Percentiles rank a stretch among this genome's conserved stretches.
Evolutionary conservation across 345 rosid species (phyloP).

Genomic region (Eucalyptus grandis): DNA sequence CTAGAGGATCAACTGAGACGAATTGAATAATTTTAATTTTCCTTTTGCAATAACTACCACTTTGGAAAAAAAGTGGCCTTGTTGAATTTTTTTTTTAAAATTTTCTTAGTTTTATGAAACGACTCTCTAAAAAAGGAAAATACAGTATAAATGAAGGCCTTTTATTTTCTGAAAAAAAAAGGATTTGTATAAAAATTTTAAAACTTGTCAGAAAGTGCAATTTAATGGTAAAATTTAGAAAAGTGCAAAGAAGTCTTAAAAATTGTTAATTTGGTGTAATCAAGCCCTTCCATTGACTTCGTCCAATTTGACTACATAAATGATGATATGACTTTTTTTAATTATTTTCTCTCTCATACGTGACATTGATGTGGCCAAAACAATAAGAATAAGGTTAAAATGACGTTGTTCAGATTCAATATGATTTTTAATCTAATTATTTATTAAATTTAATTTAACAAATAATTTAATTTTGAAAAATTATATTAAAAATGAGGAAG

Average conservation of each 20-base stretch:
- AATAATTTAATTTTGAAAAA: too few relatives aligned
- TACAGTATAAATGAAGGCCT: not conserved
- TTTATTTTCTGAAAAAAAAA: not conserved
- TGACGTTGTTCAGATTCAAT: too few relatives aligned
- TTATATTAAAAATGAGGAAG: too few relatives aligned
- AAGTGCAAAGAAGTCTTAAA: not conserved
- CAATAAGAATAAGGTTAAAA: not conserved
- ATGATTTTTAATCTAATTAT: not conserved
- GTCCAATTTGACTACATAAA: not conserved
- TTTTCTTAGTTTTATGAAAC: too few relatives aligned
- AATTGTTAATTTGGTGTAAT: too few relatives aligned
- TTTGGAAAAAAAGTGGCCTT: not conserved
- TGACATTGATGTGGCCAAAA: not conserved
- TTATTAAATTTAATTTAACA: too few relatives aligned
- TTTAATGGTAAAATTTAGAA: too few relatives aligned
- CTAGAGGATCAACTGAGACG: not conserved
- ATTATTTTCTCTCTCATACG: not conserved
- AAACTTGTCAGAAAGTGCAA: not conserved
- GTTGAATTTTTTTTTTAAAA: fast-evolving
- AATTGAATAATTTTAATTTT: too few relatives aligned
- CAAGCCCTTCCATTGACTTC: not conserved
- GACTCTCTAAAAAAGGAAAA: not conserved
- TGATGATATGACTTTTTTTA: not conserved
- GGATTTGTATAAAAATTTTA: too few relatives aligned
- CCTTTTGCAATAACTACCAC: not conserved